Conservation (phyloP, 129 eudicot genomes). For the Saposhnikovia divaricata region DNA sequence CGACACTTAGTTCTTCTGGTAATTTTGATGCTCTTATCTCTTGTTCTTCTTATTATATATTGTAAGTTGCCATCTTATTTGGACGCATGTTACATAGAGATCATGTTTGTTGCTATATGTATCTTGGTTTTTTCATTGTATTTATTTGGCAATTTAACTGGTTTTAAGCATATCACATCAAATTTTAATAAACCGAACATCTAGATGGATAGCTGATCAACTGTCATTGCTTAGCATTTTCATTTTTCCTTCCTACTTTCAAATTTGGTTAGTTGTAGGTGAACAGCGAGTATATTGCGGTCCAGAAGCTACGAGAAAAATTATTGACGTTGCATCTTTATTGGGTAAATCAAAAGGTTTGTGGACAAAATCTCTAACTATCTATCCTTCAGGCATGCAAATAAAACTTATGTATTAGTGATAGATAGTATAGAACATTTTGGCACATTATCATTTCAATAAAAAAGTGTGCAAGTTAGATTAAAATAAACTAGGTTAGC, state of each 20-base stretch:
- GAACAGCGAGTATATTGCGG: constrained; percentile 30
- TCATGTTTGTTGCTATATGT: background rate
- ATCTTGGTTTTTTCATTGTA: background rate
- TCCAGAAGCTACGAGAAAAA: constrained; percentile 38
- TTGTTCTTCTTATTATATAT: background rate
- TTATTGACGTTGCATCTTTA: constrained; percentile 44
- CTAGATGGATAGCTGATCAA: background rate
- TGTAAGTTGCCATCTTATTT: background rate
- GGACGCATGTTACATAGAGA: background rate
- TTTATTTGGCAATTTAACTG: background rate
- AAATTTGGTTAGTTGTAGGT: constrained; percentile 30
- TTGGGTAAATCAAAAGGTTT: constrained; percentile 45
- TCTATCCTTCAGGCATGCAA: background rate
- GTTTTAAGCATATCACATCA: background rate
- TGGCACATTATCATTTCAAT: background rate
- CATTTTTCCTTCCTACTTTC: constrained; percentile 1
- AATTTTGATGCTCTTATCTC: constrained; percentile 4
- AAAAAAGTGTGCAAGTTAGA: background rate
- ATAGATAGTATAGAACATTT: background rate
- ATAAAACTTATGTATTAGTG: background rate
- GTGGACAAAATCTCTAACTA: constrained; percentile 11
- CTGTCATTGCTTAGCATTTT: background rate
- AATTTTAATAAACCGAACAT: background rate
- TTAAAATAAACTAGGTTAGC: background rate
- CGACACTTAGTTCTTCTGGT: constrained; percentile 45